These are phyloP conservation scores for Backusella sp. DNA, from an alignment of 192 early-diverging fungal species.

Conservation along the genomic window DNA sequence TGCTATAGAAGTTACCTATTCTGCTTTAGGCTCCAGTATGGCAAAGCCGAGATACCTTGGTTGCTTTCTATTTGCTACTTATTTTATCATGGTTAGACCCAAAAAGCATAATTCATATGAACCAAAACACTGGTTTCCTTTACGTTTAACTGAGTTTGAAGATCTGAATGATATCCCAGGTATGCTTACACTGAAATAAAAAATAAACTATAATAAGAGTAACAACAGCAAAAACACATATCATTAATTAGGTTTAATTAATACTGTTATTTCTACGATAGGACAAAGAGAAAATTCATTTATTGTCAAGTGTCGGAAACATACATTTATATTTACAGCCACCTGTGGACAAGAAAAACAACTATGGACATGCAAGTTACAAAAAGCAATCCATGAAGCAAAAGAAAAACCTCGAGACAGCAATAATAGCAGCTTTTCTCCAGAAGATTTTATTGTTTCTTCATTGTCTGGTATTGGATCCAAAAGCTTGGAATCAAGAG, in stretches of 20 bases:
- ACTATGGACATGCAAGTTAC: conserved; percentile 51
- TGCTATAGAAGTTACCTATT: conserved; percentile 43
- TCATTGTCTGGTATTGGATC: conserved; percentile 17
- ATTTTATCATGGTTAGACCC: conserved; percentile 56
- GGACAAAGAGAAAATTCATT: conserved; percentile 10
- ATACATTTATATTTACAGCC: conserved; percentile 56
- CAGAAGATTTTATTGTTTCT: conserved; percentile 22
- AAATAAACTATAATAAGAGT: not conserved
- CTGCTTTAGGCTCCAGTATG: conserved; percentile 23
- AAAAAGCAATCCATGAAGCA: conserved; percentile 37
- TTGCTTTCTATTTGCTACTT: conserved; percentile 60
- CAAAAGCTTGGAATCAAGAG: not conserved
- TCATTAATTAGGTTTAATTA: not conserved
- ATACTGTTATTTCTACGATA: conserved; percentile 1
- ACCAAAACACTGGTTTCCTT: conserved; percentile 66
- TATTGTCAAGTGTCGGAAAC: conserved; percentile 7
- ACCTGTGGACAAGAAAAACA: conserved; percentile 49
- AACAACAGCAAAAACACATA: not conserved
- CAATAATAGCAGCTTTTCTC: not conserved
- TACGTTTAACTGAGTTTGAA: conserved; percentile 57
- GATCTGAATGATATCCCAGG: conserved; percentile 41
- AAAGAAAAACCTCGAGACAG: not conserved
- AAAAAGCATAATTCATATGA: conserved; percentile 48
- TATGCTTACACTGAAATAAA: not conserved
- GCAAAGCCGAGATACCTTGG: conserved; percentile 49